Evolutionary conservation across 257 asterid species (phyloP), one percentile per base, ranked within the genome.

Genomic region (Gentiana dahurica): DNA sequence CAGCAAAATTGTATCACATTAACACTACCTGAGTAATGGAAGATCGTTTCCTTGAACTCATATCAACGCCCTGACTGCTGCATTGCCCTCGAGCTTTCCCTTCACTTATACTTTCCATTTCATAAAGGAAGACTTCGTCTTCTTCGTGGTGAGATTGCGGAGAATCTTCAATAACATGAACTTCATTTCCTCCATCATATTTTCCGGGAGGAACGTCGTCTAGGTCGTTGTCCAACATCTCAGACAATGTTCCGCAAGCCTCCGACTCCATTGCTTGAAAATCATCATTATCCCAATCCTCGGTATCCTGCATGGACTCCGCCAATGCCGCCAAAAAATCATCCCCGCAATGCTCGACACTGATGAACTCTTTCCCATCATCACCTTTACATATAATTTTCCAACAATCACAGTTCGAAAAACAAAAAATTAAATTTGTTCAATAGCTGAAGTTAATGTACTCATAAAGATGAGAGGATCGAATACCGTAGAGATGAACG

Each of bases 221-320:
- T 49, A 54, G 69, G 73, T 78, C 78, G 73, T 83, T 71, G 39
- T 79, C 80, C 65, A 87, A 80, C 53, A 85, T 79, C 55, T 87
- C 88, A 43, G 77, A 61, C 75, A 91, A 68, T 65, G 84, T 74
- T 65, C 95, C 86, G 44, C 95, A 88, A 59, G 94, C 93, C 79
- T 87, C 93, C 33, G 93, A 72, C 62, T 88, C 98, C 83, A 85
- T 71, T 60, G 86, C 87, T 70, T 81, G 82, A 65, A 79, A 71
- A 74, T 87, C 95, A 68, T 87, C 93, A 74, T 87, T 92, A 60
- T 85, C 98, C 98, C 98, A 91, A 60, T 91, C 98, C 84, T 87
- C 95, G 8, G 78, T 62, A 59, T 83, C 82, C 65, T 74, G 83
- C 79, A 83, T 72, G 15, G 73, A 78, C 51, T 91, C 98, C 46